A percentile compares a stretch with the other conserved stretches of the same genome.
phyloP scores from a whole-genome alignment of 305 asterid species.

The Solanum hybrid region DNA sequence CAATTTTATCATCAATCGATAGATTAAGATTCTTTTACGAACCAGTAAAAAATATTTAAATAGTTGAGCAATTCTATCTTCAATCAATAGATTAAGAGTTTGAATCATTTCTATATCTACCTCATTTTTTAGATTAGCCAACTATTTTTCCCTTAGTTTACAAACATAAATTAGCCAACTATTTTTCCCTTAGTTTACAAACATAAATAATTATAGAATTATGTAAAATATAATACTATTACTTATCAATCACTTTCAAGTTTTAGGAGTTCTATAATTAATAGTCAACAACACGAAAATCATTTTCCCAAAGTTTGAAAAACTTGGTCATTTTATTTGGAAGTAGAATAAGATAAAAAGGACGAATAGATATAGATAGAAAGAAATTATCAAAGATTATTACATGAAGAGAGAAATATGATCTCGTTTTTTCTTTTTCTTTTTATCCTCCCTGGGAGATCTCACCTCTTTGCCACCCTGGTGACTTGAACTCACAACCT shows the following conservation, averaged over 20 bases:
- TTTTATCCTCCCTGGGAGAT: too few relatives aligned
- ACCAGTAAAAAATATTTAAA: background rate
- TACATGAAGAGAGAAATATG: background rate
- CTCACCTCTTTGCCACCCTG: too few relatives aligned
- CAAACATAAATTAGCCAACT: background rate
- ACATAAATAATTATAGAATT: background rate
- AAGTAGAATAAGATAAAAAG: background rate
- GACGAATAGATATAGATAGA: background rate
- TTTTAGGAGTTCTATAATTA: background rate
- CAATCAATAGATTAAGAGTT: background rate
- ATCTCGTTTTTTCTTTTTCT: too few relatives aligned
- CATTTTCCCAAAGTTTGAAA: background rate
- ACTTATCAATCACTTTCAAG: background rate
- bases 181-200: background rate
- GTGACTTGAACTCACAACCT: too few relatives aligned
- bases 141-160: background rate
- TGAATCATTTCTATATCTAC: background rate
- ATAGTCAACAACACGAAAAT: background rate
- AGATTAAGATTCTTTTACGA: background rate
- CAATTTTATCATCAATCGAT: background rate
- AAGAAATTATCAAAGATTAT: background rate
- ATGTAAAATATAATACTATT: background rate
- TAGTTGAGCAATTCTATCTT: background rate
- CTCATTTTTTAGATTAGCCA: too few relatives aligned
- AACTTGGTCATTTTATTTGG: background rate